A percentile compares a stretch with the other conserved stretches of the same genome.
These are phyloP conservation scores for Arctostaphylos glauca DNA, from an alignment of 148 eudicot species.

Conservation along the genomic window DNA sequence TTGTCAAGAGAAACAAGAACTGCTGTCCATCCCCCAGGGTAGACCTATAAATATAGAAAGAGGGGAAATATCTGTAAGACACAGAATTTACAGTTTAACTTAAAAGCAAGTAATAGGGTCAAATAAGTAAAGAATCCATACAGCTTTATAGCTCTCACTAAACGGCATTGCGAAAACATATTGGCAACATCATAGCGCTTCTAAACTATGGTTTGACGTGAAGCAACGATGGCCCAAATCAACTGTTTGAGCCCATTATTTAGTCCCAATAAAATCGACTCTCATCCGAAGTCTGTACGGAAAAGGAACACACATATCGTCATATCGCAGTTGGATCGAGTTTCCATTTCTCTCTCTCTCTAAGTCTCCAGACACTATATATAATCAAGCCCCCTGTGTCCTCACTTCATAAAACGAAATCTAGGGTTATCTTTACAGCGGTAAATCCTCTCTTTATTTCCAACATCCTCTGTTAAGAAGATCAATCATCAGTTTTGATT, in stretches of 20 bases:
- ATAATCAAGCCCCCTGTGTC: neutral
- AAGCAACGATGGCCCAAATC: neutral
- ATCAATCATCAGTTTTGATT: neutral
- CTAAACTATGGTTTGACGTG: neutral
- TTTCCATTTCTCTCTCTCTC: neutral
- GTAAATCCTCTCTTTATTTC: no score
- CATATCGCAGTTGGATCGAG: no score
- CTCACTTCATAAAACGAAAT: neutral
- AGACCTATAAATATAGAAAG: constrained; percentile 45
- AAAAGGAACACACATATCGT: no score
- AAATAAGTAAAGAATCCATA: neutral
- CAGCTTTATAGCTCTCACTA: no score
- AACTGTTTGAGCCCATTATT: neutral
- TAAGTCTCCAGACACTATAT: neutral
- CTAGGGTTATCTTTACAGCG: neutral
- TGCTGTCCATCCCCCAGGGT: constrained; percentile 92
- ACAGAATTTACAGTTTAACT: neutral
- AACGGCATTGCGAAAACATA: neutral
- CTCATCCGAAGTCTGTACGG: no score
- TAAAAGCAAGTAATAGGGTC: neutral
- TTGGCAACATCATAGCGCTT: neutral
- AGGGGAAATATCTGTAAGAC: neutral
- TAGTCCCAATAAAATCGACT: neutral
- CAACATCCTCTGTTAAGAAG: neutral
- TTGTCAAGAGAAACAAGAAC: constrained; percentile 80